phyloP scores from a whole-genome alignment of 305 asterid species.

The Solanum aculeatissimum region DNA sequence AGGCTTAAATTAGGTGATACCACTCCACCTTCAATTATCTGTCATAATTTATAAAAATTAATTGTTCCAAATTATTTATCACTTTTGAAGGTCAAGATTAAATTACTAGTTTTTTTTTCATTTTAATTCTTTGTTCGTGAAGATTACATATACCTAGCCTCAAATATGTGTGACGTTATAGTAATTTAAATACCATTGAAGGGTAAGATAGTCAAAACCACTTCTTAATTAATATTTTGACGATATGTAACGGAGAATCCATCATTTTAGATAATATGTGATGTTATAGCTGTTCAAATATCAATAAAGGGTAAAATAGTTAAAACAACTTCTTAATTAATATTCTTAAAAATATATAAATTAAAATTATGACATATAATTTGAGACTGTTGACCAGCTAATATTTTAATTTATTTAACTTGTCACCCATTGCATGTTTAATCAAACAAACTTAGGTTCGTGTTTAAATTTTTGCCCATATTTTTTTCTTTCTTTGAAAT shows the following conservation, averaged over 20 bases:
- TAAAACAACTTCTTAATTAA: not conserved
- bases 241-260: not conserved
- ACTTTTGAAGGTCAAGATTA: too few relatives aligned
- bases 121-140: not conserved
- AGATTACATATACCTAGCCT: not conserved
- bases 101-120: too few relatives aligned
- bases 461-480: too few relatives aligned
- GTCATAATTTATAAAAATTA: not conserved
- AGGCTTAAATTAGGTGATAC: not conserved
- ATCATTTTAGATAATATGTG: not conserved
- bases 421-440: not conserved
- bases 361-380: not conserved
- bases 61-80: too few relatives aligned
- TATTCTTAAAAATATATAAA: too few relatives aligned
- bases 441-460: not conserved
- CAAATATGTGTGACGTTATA: not conserved
- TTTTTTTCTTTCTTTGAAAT: not conserved
- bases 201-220: not conserved
- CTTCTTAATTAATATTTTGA: not conserved
- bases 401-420: not conserved
- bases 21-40: too few relatives aligned
- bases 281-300: not conserved
- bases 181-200: not conserved
- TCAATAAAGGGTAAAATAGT: not conserved
- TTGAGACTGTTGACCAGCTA: fast-evolving